Conservation (phyloP, 1,284 basidiomycete genomes). For the Naganishia cerealis region DNA sequence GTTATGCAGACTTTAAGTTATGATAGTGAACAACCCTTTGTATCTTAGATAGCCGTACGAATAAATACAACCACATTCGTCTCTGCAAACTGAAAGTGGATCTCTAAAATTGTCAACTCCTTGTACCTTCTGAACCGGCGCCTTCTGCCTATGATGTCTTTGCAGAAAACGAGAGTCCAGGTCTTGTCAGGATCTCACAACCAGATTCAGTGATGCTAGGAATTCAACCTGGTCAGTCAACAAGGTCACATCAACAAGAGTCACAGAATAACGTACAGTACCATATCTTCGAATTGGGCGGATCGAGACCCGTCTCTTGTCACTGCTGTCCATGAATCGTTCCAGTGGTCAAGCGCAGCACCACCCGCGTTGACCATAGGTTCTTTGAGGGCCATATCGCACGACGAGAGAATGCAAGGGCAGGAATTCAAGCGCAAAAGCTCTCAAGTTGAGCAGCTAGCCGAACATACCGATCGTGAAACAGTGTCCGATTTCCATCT, state of each 20-base stretch:
- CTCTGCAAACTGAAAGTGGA: no score
- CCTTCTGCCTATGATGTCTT: neutral
- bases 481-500: slow-evolving; percentile 55
- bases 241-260: neutral
- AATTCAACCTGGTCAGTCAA: slow-evolving; percentile 25
- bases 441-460: neutral
- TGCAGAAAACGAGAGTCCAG: slow-evolving; percentile 31
- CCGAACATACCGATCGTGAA: slow-evolving; percentile 53
- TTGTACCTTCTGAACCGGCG: neutral
- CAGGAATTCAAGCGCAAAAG: neutral
- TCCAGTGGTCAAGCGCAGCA: slow-evolving; percentile 67
- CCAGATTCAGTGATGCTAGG: slow-evolving; percentile 87
- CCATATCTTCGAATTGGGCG: slow-evolving; percentile 93
- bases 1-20: no score
- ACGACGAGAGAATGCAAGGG: slow-evolving; percentile 11
- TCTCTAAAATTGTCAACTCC: neutral
- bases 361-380: slow-evolving; percentile 85
- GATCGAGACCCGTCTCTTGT: slow-evolving; percentile 82
- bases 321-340: slow-evolving; percentile 90
- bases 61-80: no score
- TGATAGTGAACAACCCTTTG: no score
- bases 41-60: no score
- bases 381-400: slow-evolving; percentile 52
- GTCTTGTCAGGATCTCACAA: slow-evolving; percentile 78
- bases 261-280: slow-evolving; percentile 63